Evolutionary conservation across 2,329 filamentous ascomycete species (phyloP).

Genomic region (Paramyrothecium sp.): DNA sequence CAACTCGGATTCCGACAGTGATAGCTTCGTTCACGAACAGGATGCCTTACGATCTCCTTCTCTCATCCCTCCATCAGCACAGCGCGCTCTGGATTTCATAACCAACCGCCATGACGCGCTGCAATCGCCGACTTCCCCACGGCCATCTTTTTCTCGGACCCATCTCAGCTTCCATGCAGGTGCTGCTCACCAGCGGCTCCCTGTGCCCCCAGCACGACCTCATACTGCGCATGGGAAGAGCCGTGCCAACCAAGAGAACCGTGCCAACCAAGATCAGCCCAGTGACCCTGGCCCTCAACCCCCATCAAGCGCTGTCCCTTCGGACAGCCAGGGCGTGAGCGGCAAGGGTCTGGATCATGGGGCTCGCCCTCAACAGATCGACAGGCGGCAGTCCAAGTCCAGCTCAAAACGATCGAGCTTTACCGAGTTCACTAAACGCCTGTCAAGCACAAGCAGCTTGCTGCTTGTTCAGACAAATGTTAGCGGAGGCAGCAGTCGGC

Average conservation of each 20-base stretch:
- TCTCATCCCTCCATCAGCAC: constrained; percentile 44
- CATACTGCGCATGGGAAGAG: constrained; percentile 52
- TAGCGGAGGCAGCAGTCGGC: constrained; percentile 45
- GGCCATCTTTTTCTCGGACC: constrained; percentile 27
- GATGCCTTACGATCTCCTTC: constrained; percentile 19
- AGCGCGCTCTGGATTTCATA: constrained; percentile 51
- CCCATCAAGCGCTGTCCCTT: too few species aligned
- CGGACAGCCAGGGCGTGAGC: background rate
- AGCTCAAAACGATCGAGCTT: constrained; percentile 60
- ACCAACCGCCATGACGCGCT: constrained; percentile 38
- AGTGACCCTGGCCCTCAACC: background rate
- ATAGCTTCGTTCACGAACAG: constrained; percentile 32
- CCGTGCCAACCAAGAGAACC: constrained; percentile 29
- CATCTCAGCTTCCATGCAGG: constrained; percentile 29
- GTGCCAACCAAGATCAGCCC: background rate
- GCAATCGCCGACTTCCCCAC: constrained; percentile 28
- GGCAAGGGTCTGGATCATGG: background rate
- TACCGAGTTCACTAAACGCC: constrained; percentile 57
- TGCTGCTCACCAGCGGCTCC: constrained; percentile 12
- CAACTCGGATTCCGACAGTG: constrained; percentile 40
- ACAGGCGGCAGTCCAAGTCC: constrained; percentile 52
- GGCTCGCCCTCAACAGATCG: constrained; percentile 14
- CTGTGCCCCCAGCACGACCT: constrained; percentile 37
- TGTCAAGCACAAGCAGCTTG: constrained; percentile 61
- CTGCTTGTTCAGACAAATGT: constrained; percentile 58